Base-by-base conservation (phyloP, 768 basidiomycete genomes). In the Favolaschia claudopus region DNA sequence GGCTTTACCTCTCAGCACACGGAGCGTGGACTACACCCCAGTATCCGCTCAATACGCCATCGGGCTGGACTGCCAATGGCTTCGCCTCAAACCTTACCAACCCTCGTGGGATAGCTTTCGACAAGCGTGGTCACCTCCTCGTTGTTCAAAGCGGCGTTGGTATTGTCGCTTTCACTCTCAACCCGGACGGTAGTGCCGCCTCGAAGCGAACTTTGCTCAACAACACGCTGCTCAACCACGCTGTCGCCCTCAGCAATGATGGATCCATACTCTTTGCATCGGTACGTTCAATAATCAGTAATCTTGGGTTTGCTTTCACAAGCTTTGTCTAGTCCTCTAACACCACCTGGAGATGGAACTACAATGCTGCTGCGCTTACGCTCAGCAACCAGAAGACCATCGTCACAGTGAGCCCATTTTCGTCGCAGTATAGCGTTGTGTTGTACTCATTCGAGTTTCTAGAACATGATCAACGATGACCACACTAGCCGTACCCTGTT, bases 311-410 rank as follows among this genome's bases (percentile, higher is more conserved):
- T 10, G 12, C n/a, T n/a, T 10, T n/a, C 34, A 36, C 34, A n/a
- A 10, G 34, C 34, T 36, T 10, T n/a, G 12, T 10, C 37, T 58
- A 50, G 33, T 58, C 56, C 5, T 20, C 55, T 17, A 55, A 65
- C 40, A 29, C 57, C 22, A 60, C 64, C 31, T 65, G 54, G 54
- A 56, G 49, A 20, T 65, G 63, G 63, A 60, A 65, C 27, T 65
- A 65, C 43, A 44, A 60, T 22, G 45, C 63, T 19, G 39, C 37
- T 12, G 24, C 63, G 0, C 47, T 60, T 47, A 61, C 59, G n/a
- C 55, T 47, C 15, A 32, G 59, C 2, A 65, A 65, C 44, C 50
- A 56, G 38, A 57, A 44, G 39, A 62, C 54, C 3, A 46, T 65
- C n/a, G 60, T 65, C 12, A 65, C 63, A 49, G 63, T n/a, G n/a